phyloP scores from a whole-genome alignment of 2,329 filamentous ascomycete species.

The Plenodomus biglobosus region DNA sequence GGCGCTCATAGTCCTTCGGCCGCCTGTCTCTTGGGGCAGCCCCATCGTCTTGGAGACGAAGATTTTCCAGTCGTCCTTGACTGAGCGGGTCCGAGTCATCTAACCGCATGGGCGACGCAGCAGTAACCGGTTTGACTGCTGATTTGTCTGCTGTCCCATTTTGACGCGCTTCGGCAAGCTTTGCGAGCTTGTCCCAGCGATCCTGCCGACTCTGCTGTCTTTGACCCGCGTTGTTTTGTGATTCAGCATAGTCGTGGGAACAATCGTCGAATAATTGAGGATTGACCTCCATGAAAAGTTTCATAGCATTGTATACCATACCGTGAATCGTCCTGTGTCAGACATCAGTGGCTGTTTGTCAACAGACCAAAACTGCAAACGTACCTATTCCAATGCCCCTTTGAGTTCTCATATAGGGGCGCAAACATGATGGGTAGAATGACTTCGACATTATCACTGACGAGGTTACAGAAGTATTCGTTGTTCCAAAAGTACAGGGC shows the following conservation, averaged over 20 bases:
- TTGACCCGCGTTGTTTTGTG: conserved; percentile 87
- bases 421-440: conserved; percentile 99
- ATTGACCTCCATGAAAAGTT: conserved; percentile 99
- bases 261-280: conserved; percentile 98
- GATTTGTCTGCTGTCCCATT: conserved; percentile 44
- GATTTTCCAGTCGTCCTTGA: conserved; percentile 82
- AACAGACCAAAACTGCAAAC: conserved; percentile 23
- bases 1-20: conserved; percentile 46
- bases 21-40: conserved; percentile 41
- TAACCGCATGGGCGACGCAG: conserved; percentile 49
- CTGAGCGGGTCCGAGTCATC: conserved; percentile 79
- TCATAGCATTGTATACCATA: conserved; percentile 99
- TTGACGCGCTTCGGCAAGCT: conserved; percentile 74
- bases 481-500: conserved; percentile 99
- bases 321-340: conserved; percentile 85
- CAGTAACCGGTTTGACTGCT: conserved; percentile 33
- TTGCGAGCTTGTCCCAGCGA: conserved; percentile 84
- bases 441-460: conserved; percentile 98
- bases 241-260: conserved; percentile 95
- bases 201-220: conserved; percentile 78
- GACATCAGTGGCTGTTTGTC: conserved; percentile 17
- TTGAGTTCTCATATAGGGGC: conserved; percentile 96
- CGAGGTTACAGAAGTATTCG: conserved; percentile 98
- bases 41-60: conserved; percentile 81
- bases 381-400: conserved; percentile 98